Evolutionary conservation across 2,329 filamentous ascomycete genomes (phyloP), one percentile per base, ranked within the genome.

Genomic region (Gremmenia infestans): DNA sequence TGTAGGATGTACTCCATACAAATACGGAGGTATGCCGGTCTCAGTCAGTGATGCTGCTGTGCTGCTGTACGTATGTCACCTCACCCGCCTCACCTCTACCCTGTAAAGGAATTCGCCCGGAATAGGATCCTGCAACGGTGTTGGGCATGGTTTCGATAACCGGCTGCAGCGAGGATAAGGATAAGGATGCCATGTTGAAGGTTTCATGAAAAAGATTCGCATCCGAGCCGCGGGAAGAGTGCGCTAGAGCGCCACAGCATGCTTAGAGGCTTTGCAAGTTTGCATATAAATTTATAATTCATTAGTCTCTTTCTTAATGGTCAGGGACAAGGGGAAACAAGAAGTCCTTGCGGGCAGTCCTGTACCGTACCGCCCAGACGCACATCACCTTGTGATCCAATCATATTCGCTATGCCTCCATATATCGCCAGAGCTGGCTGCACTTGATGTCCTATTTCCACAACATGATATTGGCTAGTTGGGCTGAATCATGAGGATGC

Each of bases 161-260:
- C 54, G 57, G 59, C 59, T 61, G 60, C 60, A 61, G 54, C 54
- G 60, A 57, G 54, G 50, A 53, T 52, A 54, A 58, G 57, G 59
- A 63, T 58, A 61, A 56, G 60, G 59, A 57, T 59, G 50, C 57
- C 53, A 53, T 58, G 48, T 53, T 55, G 43, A 53, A 58, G 56
- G 63, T 61, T 65, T 64, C 60, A 63, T 32, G 28, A 32, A 32
- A 11, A 32, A 60, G 52, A 60, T 61, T 58, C 48, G 53, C 54
- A 54, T 49, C 37, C 52, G 42, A 55, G 19, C 46, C 50, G 53
- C 48, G 53, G 55, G 52, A 55, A 54, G 32, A 42, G 19, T 40
- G 47, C 55, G 50, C 52, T 22, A 53, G 28, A 11, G 48, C 50
- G 50, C 56, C 53, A 57, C 52, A 32, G 37, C 47, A 46, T 49